These are phyloP conservation scores for Physaria fendleri DNA, from an alignment of 345 rosid genomes.

Conservation along the genomic window DNA sequence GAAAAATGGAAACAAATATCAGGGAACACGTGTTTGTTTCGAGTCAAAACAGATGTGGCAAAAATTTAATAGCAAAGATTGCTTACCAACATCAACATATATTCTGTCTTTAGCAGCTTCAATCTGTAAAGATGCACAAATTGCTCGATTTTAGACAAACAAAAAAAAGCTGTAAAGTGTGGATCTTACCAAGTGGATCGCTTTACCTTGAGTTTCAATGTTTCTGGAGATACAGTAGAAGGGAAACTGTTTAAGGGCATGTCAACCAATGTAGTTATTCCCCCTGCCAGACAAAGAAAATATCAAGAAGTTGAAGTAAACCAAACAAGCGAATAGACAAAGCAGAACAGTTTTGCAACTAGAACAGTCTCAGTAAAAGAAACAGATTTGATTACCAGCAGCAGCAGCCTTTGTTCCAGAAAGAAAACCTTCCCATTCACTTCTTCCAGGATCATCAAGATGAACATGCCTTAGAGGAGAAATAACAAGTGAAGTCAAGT, in stretches of 20 bases:
- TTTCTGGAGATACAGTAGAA: conserved; percentile 72
- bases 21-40: neutral
- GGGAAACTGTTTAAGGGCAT: conserved; percentile 89
- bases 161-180: neutral
- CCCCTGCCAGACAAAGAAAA: conserved; percentile 41
- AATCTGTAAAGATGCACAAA: conserved; percentile 33
- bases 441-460: conserved; percentile 97
- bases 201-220: conserved; percentile 73
- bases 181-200: neutral
- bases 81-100: conserved; percentile 80
- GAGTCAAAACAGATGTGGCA: conserved; percentile 12
- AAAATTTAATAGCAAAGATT: conserved; percentile 21
- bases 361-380: neutral
- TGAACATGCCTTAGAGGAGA: conserved; percentile 65
- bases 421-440: conserved; percentile 97
- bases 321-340: neutral
- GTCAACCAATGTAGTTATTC: conserved; percentile 79
- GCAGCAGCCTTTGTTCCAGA: conserved; percentile 98
- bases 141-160: conserved; percentile 1
- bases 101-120: conserved; percentile 73
- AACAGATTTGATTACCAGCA: conserved; percentile 50
- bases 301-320: neutral
- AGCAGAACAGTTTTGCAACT: neutral
- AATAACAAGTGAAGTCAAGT: neutral
- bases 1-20: neutral